Evolutionary conservation across 805 yeast species (phyloP), one percentile per base, ranked within the genome.

Genomic region (Cyberlindnera maclurae): DNA sequence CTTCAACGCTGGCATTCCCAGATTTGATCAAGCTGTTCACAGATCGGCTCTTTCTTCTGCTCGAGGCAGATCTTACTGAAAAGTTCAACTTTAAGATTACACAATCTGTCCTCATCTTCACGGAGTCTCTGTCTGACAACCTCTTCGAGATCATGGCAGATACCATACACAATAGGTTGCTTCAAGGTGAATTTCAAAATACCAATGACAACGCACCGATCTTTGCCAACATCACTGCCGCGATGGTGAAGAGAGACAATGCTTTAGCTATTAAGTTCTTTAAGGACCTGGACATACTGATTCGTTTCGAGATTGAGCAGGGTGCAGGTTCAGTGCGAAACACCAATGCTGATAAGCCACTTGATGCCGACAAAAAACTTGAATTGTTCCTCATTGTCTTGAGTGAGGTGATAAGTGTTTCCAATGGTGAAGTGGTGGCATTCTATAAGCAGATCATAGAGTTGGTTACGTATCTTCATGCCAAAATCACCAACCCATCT

Each of bases 271-370:
- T 17, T 5, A 39, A 39, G n/a, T 46, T 62, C 11, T 59, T 63
- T 38, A 36, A 45, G 1, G 43, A 41, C 9, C 38, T 65, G 18
- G 45, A 54, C n/a, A 44, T 65, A 5, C 70, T 70, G 37, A 77
- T 89, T 18, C 64, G 67, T 28, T 75, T 70, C 26, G 95, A 90
- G 53, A 67, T 90, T 15, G 63, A 64, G 10, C 85, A 79, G 46
- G 83, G 89, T 46, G 97, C 97, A 0, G 97, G 97, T 3, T 60
- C 73, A 1, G 64, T 79, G 0, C 71, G 96, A 55, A 71, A 58
- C 31, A 20, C 24, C 24, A 76, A 68, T 5, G 75, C 81, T 0
- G 64, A 71, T 6, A 89, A 82, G 24, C 67, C 82, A 18, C 67
- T 78, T 20, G 84, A 84, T n/a, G 70, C 88, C 31, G 97, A 93